These are phyloP conservation scores for Scedosporium boydii DNA, from an alignment of 2,329 filamentous ascomycete genomes.

Conservation along the genomic window DNA sequence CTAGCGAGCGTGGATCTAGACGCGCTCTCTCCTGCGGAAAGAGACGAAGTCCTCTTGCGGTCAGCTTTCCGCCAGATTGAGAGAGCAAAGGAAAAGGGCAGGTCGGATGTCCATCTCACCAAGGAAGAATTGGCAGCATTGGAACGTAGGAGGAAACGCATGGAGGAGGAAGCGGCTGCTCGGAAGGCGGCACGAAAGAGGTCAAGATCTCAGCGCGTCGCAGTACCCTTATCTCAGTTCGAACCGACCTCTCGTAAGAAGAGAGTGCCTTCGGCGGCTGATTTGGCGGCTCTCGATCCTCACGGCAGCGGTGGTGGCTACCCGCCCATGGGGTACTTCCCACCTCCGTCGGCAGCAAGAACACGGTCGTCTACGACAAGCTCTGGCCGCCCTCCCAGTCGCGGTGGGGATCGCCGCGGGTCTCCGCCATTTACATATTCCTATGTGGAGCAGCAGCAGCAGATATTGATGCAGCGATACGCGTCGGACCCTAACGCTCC, in stretches of 20 bases:
- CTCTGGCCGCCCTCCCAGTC: conserved; percentile 26
- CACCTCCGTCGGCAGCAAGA: conserved; percentile 32
- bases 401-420: conserved; percentile 23
- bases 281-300: conserved; percentile 19
- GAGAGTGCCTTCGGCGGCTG: conserved; percentile 22
- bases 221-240: conserved; percentile 44
- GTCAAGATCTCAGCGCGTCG: conserved; percentile 36
- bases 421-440: conserved; percentile 36
- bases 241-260: conserved; percentile 24
- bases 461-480: conserved; percentile 24
- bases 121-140: conserved; percentile 73
- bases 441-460: conserved; percentile 26
- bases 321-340: conserved; percentile 42
- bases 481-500: conserved; percentile 30
- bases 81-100: conserved; percentile 65
- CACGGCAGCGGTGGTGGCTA: conserved; percentile 25
- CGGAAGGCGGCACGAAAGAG: conserved; percentile 17
- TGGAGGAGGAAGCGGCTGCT: conserved; percentile 36
- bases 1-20: conserved; percentile 42
- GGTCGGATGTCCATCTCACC: conserved; percentile 69
- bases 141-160: conserved; percentile 55
- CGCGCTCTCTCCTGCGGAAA: conserved; percentile 44
- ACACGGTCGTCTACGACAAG: conserved; percentile 31
- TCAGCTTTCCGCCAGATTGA: conserved; percentile 72
- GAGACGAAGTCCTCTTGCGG: conserved; percentile 68